phyloP scores from a whole-genome alignment of 345 rosid species.

The Carallia pectinifolia region DNA sequence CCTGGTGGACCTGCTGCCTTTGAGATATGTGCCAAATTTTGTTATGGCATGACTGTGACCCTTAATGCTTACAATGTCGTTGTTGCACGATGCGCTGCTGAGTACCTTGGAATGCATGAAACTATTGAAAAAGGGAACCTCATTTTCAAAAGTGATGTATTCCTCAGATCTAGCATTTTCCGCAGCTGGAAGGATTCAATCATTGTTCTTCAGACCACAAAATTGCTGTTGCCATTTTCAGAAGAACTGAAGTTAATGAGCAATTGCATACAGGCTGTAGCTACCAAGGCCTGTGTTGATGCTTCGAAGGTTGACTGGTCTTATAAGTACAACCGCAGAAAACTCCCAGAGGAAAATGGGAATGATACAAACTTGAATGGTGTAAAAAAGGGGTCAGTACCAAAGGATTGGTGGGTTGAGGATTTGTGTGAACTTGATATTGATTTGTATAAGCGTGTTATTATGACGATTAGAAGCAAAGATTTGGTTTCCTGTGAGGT shows the following conservation, averaged over 20 bases:
- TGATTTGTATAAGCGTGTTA: slow-evolving; percentile 58
- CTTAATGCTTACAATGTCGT: slow-evolving; percentile 76
- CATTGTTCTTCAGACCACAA: slow-evolving; percentile 67
- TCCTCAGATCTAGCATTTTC: slow-evolving; percentile 67
- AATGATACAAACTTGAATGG: slow-evolving; percentile 33
- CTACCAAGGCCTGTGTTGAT: slow-evolving; percentile 59
- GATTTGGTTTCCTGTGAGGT: slow-evolving; percentile 47
- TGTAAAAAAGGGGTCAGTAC: slow-evolving; percentile 52
- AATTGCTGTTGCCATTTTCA: slow-evolving; percentile 46
- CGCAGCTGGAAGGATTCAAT: slow-evolving; percentile 93
- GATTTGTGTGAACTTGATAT: slow-evolving; percentile 80
- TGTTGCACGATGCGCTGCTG: slow-evolving; percentile 72
- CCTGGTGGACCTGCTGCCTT: slow-evolving; percentile 80
- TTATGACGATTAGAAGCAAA: slow-evolving; percentile 46
- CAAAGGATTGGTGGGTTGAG: slow-evolving; percentile 91
- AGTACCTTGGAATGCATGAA: slow-evolving; percentile 80
- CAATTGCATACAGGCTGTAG: slow-evolving; percentile 66
- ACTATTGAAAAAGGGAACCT: slow-evolving; percentile 74
- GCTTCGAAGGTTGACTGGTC: slow-evolving; percentile 79
- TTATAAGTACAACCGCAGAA: slow-evolving; percentile 67
- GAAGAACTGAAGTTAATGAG: slow-evolving; percentile 65
- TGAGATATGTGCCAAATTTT: slow-evolving; percentile 84
- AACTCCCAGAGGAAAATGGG: slow-evolving; percentile 58
- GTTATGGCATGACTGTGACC: slow-evolving; percentile 81
- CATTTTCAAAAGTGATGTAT: slow-evolving; percentile 74